Percentiles rank a stretch among this genome's conserved stretches.
phyloP scores from a whole-genome alignment of 2,329 filamentous ascomycete genomes.

The Fusarium sp. region DNA sequence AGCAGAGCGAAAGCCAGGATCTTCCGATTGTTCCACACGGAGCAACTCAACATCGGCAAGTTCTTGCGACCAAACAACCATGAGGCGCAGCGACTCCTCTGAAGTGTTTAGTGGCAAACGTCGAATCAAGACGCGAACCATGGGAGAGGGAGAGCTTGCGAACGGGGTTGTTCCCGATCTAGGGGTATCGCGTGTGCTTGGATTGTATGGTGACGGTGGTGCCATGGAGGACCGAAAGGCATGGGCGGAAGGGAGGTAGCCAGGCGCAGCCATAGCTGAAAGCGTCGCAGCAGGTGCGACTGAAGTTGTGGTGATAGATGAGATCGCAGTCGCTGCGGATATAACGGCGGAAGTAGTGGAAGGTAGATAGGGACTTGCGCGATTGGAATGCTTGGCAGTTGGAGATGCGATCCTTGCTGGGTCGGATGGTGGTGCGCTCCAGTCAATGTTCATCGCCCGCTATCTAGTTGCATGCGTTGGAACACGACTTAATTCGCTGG shows the following conservation, averaged over 20 bases:
- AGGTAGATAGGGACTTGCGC: conserved; percentile 53
- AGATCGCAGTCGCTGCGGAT: conserved; percentile 7
- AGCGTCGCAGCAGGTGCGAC: conserved; percentile 10
- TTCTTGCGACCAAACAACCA: conserved; percentile 73
- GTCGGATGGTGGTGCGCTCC: conserved; percentile 38
- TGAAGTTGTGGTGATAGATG: conserved; percentile 15
- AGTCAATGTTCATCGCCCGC: conserved; percentile 50
- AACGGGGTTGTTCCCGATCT: conserved; percentile 60
- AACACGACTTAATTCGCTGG: conserved; percentile 40
- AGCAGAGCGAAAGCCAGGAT: conserved; percentile 66
- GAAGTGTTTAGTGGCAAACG: conserved; percentile 68
- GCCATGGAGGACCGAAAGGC: conserved; percentile 55
- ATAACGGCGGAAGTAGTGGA: conserved; percentile 42
- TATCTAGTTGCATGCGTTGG: conserved; percentile 49
- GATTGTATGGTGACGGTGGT: conserved; percentile 54
- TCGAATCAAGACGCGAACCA: conserved; percentile 65
- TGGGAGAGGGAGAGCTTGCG: conserved; percentile 54
- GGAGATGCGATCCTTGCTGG: conserved; percentile 48
- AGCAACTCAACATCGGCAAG: conserved; percentile 67
- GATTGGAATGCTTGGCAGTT: conserved; percentile 48
- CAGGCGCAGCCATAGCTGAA: conserved; percentile 61
- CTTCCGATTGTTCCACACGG: conserved; percentile 63
- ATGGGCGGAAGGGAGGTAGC: conserved; percentile 54
- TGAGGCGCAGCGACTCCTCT: conserved; percentile 68
- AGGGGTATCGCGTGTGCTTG: conserved; percentile 57